Base-by-base conservation (phyloP, 2,329 filamentous ascomycete species). In the Cordyceps javanica region DNA sequence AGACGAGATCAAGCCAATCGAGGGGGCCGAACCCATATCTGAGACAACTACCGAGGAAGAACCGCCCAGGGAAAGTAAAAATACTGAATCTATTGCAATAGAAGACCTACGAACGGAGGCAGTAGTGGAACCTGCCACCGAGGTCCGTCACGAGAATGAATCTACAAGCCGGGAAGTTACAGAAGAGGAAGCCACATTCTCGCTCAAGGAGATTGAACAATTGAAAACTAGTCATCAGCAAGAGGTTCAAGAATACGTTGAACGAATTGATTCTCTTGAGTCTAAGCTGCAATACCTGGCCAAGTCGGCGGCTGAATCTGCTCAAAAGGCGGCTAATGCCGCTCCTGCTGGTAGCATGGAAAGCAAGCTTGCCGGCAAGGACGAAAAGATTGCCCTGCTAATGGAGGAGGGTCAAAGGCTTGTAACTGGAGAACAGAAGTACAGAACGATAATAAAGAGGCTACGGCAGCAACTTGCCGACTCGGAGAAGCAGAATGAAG, bases 331-430 rank as follows among this genome's bases (percentile, higher is more conserved):
- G 7, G 85, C 83, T 2, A 74, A 80, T n/a, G 75, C 79, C 25
- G 84, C 88, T 1, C 75, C 82, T 2, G 68, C 82, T 0, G 88
- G 88, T 6, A 89, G 86, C 57, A 58, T 78, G 2, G 89, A 96
- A 62, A 90, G 87, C 69, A 91, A 89, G 67, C 71, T 97, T 14
- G 89, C 90, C 1, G 91, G 96, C 66, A 96, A 91, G 68, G 92
- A 97, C 65, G 87, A 93, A 65, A 90, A 90, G 69, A 95, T 97
- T 65, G 90, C 92, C 3, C 76, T 92, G 48, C 76, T 99, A 13
- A 89, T 99, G 79, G 88, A 96, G 64, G 94, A 99, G 74, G 94
- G 95, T 0, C 89, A 94, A 65, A 91, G 88, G 63, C 79, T 97
- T 9, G 92, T 91, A 1, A 89, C 88, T 64, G 89, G 83, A 0